Evolutionary conservation across 805 yeast species (phyloP).

Genomic region (Schwanniomyces yamadae): DNA sequence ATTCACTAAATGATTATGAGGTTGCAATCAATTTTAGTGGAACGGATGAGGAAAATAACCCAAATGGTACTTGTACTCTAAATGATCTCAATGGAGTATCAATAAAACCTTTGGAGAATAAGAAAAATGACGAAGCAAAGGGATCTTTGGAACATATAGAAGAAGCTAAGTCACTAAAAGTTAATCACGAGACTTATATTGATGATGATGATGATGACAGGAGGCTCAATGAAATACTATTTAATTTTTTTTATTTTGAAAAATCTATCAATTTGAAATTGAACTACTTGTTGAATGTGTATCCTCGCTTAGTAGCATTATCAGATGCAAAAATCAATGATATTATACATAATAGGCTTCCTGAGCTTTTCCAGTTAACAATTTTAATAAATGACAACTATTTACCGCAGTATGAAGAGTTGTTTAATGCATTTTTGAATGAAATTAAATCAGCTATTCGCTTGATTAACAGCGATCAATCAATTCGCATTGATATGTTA

Average conservation of each 20-base stretch:
- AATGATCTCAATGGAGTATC: slow-evolving; percentile 2
- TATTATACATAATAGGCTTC: slow-evolving; percentile 17
- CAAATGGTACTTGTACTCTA: background rate
- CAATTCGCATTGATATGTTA: slow-evolving; percentile 57
- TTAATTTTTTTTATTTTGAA: slow-evolving; percentile 16
- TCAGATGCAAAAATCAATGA: slow-evolving; percentile 14
- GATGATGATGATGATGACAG: slow-evolving; percentile 4
- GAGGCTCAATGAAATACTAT: slow-evolving; percentile 10
- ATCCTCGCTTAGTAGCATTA: slow-evolving; percentile 18
- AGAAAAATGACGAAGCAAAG: background rate
- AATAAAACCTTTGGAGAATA: slow-evolving; percentile 1
- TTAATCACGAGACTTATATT: slow-evolving; percentile 1
- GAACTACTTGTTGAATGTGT: slow-evolving; percentile 18
- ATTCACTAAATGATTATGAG: too few species aligned
- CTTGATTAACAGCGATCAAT: slow-evolving; percentile 42
- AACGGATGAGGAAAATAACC: background rate
- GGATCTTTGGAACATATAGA: slow-evolving; percentile 5
- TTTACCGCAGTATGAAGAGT: slow-evolving; percentile 33
- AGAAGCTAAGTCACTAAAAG: slow-evolving; percentile 3
- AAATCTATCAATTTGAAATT: slow-evolving; percentile 12
- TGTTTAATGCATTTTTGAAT: slow-evolving; percentile 30
- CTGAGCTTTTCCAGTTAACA: slow-evolving; percentile 14
- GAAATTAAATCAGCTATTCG: slow-evolving; percentile 37
- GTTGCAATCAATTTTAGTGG: background rate
- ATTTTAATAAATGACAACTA: slow-evolving; percentile 30